A percentile compares a stretch with the other conserved stretches of the same genome.
These are phyloP conservation scores for Salix brachista DNA, from an alignment of 345 rosid genomes.

Conservation along the genomic window DNA sequence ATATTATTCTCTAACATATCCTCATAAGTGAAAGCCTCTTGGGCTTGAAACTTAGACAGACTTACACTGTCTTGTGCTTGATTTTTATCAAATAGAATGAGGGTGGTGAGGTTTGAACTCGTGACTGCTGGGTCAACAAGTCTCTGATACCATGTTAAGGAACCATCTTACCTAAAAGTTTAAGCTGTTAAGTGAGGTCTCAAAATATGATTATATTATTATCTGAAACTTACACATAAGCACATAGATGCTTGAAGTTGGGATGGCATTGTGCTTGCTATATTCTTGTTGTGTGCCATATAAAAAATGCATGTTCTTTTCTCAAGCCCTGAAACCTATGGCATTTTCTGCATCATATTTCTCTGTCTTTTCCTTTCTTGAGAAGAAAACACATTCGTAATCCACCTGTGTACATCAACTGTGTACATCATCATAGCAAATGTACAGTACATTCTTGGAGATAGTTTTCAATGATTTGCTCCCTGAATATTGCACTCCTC, in stretches of 20 bases:
- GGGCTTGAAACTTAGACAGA: too few relatives aligned
- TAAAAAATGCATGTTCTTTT: not conserved
- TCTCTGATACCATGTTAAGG: too few relatives aligned
- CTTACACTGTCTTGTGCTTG: too few relatives aligned
- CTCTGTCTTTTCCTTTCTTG: not conserved
- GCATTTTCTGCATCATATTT: not conserved
- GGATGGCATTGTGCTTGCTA: not conserved
- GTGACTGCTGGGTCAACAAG: too few relatives aligned
- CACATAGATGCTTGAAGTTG: slow-evolving; percentile 56
- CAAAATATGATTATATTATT: too few relatives aligned
- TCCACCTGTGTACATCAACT: not conserved
- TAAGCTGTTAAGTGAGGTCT: too few relatives aligned
- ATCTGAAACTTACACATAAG: too few relatives aligned
- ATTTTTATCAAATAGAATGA: too few relatives aligned
- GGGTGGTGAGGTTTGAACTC: too few relatives aligned
- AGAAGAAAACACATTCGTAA: not conserved
- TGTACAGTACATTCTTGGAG: not conserved
- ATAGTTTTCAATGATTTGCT: not conserved
- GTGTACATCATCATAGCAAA: not conserved
- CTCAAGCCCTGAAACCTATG: not conserved
- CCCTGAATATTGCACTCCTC: not conserved
- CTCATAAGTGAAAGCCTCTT: too few relatives aligned
- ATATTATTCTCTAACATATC: too few relatives aligned
- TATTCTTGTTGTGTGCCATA: not conserved
- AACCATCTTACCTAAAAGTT: too few relatives aligned